Conservation (phyloP, 176 grass and related monocot genomes). For the Carex cristatella region DNA sequence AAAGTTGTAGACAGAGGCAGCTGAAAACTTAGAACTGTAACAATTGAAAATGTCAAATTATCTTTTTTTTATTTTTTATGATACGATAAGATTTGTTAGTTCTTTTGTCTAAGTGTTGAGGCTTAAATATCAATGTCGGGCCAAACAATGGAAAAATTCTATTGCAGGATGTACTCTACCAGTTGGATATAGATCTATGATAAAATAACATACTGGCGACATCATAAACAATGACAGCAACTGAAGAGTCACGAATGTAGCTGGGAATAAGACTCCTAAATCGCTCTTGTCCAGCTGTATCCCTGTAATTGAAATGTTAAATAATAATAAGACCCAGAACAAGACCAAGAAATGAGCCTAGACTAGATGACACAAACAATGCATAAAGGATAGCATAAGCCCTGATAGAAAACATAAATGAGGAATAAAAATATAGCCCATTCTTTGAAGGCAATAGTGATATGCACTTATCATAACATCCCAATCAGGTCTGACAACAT, state of each 20-base stretch:
- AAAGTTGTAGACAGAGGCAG: not conserved
- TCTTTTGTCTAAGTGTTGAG: not conserved
- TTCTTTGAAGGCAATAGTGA: not conserved
- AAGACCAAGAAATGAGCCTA: not conserved
- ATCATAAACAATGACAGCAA: constrained; percentile 95
- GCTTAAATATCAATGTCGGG: not conserved
- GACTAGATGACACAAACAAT: not conserved
- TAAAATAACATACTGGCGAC: constrained; percentile 70
- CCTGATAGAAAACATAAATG: not conserved
- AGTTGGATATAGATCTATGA: constrained; percentile 2
- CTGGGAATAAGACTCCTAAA: constrained; percentile 97
- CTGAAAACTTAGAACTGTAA: not conserved
- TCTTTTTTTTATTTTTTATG: not conserved
- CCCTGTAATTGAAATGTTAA: constrained; percentile 43
- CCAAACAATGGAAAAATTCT: not conserved
- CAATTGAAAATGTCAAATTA: constrained; percentile 1
- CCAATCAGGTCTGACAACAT: not conserved
- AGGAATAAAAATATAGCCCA: not conserved
- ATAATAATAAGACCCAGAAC: not conserved
- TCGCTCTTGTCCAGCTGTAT: constrained; percentile 95
- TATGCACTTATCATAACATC: not conserved
- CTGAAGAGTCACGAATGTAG: constrained; percentile 95
- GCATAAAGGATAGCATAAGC: not conserved
- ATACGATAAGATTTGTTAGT: not conserved
- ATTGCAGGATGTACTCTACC: not conserved